phyloP scores from a whole-genome alignment of 306 rosid genomes.

The Trichosanthes cucumerina region DNA sequence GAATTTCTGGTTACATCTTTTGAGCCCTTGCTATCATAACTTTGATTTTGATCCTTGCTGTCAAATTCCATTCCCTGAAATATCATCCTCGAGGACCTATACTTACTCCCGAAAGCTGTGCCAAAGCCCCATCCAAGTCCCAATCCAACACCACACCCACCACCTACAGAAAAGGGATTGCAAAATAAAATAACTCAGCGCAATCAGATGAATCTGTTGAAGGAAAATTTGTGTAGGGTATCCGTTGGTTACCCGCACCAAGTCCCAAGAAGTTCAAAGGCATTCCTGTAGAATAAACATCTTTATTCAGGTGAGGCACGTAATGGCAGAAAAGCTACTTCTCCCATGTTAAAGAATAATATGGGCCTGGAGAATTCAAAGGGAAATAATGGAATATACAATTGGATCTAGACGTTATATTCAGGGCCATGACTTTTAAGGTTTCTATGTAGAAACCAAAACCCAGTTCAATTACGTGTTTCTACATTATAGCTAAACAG shows the following conservation, averaged over 20 bases:
- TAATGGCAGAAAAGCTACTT: background rate
- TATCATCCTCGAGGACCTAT: slow-evolving; percentile 51
- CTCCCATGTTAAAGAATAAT: background rate
- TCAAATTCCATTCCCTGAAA: slow-evolving; percentile 67
- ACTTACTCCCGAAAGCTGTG: slow-evolving; percentile 77
- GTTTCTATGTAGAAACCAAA: background rate
- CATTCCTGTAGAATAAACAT: slow-evolving; percentile 44
- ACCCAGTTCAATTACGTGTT: background rate
- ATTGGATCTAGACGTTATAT: background rate
- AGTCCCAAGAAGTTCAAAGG: slow-evolving; percentile 88
- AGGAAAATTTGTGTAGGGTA: background rate
- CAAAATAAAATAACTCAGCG: background rate
- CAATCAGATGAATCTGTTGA: background rate
- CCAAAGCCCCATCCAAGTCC: slow-evolving; percentile 99
- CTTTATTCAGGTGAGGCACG: slow-evolving; percentile 15
- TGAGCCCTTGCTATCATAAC: slow-evolving; percentile 7
- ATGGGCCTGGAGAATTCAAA: background rate
- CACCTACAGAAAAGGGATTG: slow-evolving; percentile 45
- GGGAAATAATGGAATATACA: background rate
- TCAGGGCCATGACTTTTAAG: background rate
- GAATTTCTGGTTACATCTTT: slow-evolving; percentile 23
- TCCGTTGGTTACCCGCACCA: slow-evolving; percentile 58
- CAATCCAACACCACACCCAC: slow-evolving; percentile 95
- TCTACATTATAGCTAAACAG: background rate
- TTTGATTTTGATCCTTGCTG: slow-evolving; percentile 29